A percentile compares a stretch with the other conserved stretches of the same genome.
These are phyloP conservation scores for grape (Vitis vinifera) DNA, from an alignment of 164 flowering plant genomes.

Conservation along the genomic window ASM3070453v1 NC_081814.1:9899501-9900000, in stretches of 20 bases:
- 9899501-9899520: no score
- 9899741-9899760: slow-evolving; percentile 77
- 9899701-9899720: slow-evolving; percentile 72
- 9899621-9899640: no score
- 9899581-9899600: no score
- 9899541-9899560: no score
- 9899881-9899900: slow-evolving; percentile 72
- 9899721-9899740: slow-evolving; percentile 82
- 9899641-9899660: no score
- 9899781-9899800: slow-evolving; percentile 76
- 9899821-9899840: slow-evolving; percentile 83
- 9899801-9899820: slow-evolving; percentile 67
- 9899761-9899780: slow-evolving; percentile 65
- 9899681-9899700: slow-evolving; percentile 18
- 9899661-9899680: no score
- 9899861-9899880: slow-evolving; percentile 81
- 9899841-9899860: slow-evolving; percentile 63
- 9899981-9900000: slow-evolving; percentile 47
- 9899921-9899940: slow-evolving; percentile 57
- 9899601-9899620: no score
- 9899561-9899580: no score
- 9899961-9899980: slow-evolving; percentile 90
- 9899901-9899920: slow-evolving; percentile 72
- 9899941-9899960: slow-evolving; percentile 71
- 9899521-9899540: no score